Base-by-base conservation (phyloP, 2,329 filamentous ascomycete species). In the Didymella pomorum region DNA sequence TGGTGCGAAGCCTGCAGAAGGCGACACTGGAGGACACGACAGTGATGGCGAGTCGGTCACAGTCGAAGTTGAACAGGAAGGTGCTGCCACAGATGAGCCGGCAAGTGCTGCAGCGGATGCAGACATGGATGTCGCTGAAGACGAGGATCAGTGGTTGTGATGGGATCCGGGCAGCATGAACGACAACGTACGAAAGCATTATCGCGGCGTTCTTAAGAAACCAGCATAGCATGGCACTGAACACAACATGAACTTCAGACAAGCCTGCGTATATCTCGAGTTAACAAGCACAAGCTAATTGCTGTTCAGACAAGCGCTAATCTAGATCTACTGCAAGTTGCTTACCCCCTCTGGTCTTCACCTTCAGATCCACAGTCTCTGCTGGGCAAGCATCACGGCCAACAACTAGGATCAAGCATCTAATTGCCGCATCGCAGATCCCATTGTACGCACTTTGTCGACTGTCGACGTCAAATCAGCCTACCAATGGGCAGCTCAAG, bases 91-190 rank as follows among this genome's bases (percentile, higher is more conserved):
- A 25, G 56, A 46, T 23, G 56, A 66, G 5, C 56, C 55, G 4
- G 33, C 18, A 16, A 51, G 56, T 7, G 56, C 25, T 10, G 58
- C 60, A 4, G 52, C 21, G 1, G 66, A 73, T 43, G 65, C 61
- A 10, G 67, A 73, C 20, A 66, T 71, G 71, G 73, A 74, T 50
- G 73, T 77, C 46, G 73, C 73, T 2, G 73, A 74, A 33, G 73
- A 75, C 56, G 68, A 64, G 35, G 73, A 76, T 57, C 65, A 65
- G 25, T 76, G 72, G 72, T 46, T 73, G 51, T 68, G 23, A 37
- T 10, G 26, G 26, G 1, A 11, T 16, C 7, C 26, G 8, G 29
- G 12, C 3, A 25, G n/a, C 23, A 31, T n/a, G 31, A 35, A 29
- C 1, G 26, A 4, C 3, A 14, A n/a, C 9, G 14, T 31, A 25